Percentiles rank a stretch among this genome's conserved stretches.
Evolutionary conservation across 2,329 filamentous ascomycete species (phyloP).

Genomic region (Beauveria asiatica): DNA sequence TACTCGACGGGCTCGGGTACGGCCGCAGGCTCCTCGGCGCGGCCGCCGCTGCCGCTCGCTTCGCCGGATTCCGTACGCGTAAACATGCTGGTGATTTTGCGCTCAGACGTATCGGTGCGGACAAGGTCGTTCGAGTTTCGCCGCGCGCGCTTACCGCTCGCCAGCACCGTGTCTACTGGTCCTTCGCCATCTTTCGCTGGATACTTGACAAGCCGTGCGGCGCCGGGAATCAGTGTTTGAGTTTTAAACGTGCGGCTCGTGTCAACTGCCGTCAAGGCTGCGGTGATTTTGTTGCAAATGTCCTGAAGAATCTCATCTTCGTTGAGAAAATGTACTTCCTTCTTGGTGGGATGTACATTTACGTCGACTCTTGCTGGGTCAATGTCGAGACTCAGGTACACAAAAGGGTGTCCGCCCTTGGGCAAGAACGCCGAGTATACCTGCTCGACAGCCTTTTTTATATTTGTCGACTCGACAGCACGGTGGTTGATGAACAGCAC

Average conservation of each 20-base stretch:
- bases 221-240: constrained; percentile 76
- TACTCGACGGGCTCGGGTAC: constrained; percentile 55
- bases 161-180: constrained; percentile 24
- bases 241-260: constrained; percentile 91
- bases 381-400: constrained; percentile 87
- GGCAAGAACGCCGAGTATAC: constrained; percentile 81
- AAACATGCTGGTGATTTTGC: constrained; percentile 97
- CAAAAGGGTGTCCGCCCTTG: constrained; percentile 88
- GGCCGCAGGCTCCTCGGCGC: constrained; percentile 27
- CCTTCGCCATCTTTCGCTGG: constrained; percentile 20
- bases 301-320: constrained; percentile 91
- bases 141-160: constrained; percentile 28
- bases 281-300: constrained; percentile 72
- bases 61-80: constrained; percentile 36
- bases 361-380: constrained; percentile 90
- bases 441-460: constrained; percentile 87
- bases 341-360: constrained; percentile 94
- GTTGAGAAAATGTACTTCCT: constrained; percentile 94
- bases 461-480: constrained; percentile 77
- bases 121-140: constrained; percentile 66
- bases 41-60: constrained; percentile 13
- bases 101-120: constrained; percentile 76
- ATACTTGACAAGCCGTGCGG: constrained; percentile 32
- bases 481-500: constrained; percentile 96
- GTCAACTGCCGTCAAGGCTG: constrained; percentile 76